phyloP scores from a whole-genome alignment of 2,329 filamentous ascomycete genomes.

The Fusarium citri region DNA sequence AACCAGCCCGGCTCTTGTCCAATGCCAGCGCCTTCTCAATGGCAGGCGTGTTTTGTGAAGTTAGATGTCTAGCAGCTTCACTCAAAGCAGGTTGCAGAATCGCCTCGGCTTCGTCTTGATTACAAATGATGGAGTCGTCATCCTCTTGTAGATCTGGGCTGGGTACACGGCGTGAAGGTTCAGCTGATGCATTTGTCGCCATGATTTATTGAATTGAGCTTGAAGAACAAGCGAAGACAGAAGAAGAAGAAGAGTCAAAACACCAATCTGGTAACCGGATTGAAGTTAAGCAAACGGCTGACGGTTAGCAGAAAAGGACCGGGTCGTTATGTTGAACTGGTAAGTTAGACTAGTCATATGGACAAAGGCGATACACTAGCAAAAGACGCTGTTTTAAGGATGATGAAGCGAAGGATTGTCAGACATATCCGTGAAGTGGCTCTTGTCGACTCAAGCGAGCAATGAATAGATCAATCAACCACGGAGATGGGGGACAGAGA shows the following conservation, averaged over 20 bases:
- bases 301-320: constrained; percentile 9
- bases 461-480: constrained; percentile 9
- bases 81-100: constrained; percentile 71
- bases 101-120: constrained; percentile 68
- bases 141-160: constrained; percentile 30
- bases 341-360: neutral
- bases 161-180: constrained; percentile 9
- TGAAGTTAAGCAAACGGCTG: constrained; percentile 1
- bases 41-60: constrained; percentile 65
- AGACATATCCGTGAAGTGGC: constrained; percentile 19
- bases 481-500: constrained; percentile 1
- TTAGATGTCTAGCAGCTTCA: constrained; percentile 65
- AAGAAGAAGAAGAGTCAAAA: neutral
- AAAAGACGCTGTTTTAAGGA: constrained; percentile 24
- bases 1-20: constrained; percentile 52
- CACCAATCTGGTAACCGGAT: neutral
- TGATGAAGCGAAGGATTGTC: constrained; percentile 16
- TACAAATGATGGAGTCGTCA: constrained; percentile 48
- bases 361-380: constrained; percentile 5
- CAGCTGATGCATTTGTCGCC: constrained; percentile 15
- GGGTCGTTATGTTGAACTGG: constrained; percentile 20
- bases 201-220: constrained; percentile 18
- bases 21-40: constrained; percentile 69
- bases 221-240: neutral
- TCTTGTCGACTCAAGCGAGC: constrained; percentile 24